A percentile compares a stretch with the other conserved stretches of the same genome.
phyloP scores from a whole-genome alignment of 495 filamentous ascomycete species.

The Halenospora varia region DNA sequence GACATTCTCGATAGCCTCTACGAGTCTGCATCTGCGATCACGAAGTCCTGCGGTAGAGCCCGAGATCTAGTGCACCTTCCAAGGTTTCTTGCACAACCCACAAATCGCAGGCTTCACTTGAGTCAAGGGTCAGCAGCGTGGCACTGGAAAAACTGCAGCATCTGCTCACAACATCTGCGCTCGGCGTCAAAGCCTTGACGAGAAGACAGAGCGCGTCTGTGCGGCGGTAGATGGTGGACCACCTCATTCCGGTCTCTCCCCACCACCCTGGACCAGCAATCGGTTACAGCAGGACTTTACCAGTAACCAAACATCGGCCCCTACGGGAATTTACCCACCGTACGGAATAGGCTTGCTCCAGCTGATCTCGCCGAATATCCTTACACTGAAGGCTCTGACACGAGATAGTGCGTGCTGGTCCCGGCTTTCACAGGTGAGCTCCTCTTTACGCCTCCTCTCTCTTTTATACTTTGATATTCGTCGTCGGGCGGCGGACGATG shows the following conservation, averaged over 20 bases:
- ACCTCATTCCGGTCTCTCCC: not conserved
- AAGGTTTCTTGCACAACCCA: too few species aligned
- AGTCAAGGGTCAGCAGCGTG: not conserved
- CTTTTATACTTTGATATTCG: constrained; percentile 41
- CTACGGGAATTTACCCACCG: not conserved
- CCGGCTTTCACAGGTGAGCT: constrained; percentile 4
- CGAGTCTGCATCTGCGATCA: not conserved
- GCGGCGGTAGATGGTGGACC: not conserved
- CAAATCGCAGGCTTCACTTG: too few species aligned
- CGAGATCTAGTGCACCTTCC: too few species aligned
- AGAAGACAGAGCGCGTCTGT: constrained; percentile 8
- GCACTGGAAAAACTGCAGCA: not conserved
- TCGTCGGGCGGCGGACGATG: constrained; percentile 4
- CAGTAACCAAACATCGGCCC: not conserved
- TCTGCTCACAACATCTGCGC: too few species aligned
- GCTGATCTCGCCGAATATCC: constrained; percentile 10
- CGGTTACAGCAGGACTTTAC: not conserved
- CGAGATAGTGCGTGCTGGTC: not conserved
- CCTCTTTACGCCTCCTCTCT: not conserved
- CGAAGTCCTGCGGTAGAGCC: not conserved
- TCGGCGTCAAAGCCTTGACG: not conserved
- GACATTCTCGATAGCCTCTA: too few species aligned
- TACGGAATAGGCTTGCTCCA: not conserved
- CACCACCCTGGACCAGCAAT: not conserved
- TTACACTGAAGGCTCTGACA: not conserved